Evolutionary conservation across 176 grass and related monocot species (phyloP), one percentile per base, ranked within the genome.

Genomic region (Rhynchospora tenuis): DNA sequence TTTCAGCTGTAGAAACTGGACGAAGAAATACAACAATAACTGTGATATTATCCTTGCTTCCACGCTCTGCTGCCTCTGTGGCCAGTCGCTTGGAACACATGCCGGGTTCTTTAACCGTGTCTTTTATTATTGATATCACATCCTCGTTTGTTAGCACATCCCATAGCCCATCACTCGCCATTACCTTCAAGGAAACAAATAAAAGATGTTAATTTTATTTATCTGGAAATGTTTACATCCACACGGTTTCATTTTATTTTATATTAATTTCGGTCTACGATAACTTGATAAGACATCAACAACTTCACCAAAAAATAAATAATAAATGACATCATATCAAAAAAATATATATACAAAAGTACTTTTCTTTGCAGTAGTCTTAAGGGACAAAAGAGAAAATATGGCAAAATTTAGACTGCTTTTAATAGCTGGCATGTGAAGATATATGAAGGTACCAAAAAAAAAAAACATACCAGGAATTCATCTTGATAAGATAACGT

Each of bases 21-120:
- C 84, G 93, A 91, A 98, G 93, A 84, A 98, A 98, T 17, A 98
- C 86, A 46, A 95, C 89, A 54, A 98, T 93, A 62, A 98, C 91
- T 12, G 91, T 98, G 84, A 93, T 95, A 65, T 98, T 95, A 89
- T 95, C 96, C 82, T 92, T 93, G 88, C 96, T 99, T 24, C 93
- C 93, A 23, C 93, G 84, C 9, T 73, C 85, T 2, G 89, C 93
- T 16, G 93, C 96, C 84, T 95, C 93, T 0, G 88, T 93, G 17
- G 93, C 96, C 59, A 99, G 79, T 59, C 96, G 91, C 86, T 95
- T 95, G 19, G 96, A 91, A 77, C 93, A 95, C 93, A 98, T 98
- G 43, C 84, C 85, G 59, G 96, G 96, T 52, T 93, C 93, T 84
- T 99, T 95, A 50, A 99, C 93, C 5, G 93, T 99, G 86, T 92